Base-by-base conservation (phyloP, 257 asterid genomes). In the Solanum dulcamara region DNA sequence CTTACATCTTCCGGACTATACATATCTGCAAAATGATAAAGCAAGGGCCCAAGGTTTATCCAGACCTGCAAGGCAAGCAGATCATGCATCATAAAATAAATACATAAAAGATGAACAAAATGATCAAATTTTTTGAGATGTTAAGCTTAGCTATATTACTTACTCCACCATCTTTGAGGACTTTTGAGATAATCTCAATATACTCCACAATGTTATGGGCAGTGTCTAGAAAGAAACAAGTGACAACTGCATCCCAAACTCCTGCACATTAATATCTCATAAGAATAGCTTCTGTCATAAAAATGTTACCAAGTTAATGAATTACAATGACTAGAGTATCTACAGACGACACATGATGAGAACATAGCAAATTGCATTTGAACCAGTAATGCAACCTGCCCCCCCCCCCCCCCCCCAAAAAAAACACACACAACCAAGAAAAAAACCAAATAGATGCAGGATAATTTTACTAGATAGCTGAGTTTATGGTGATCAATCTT, bases 181-280 rank as follows among this genome's bases (percentile, higher is more conserved):
- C 88, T 90, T 85, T 93, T 46, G 99, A 95, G 86, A 96, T 92
- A 83, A 90, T 92, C 88, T 96, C 98, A 81, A 96, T 93, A 85
- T 96, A 96, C 89, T 95, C 97, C 80, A 95, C 96, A 86, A 96
- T 89, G 89, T 96, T 96, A 90, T 96, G 99, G n/a, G 98, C 99
- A 53, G 99, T 96, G 86, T 96, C 99, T 81, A 96, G 88, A 89
- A 96, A 96, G 91, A 96, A 96, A 90, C 99, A 96, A 79, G 98
- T 96, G 85, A 94, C 99, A 81, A 96, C 98, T 64, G 97, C 97
- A 93, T 96, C 98, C 99, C 99, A 96, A 85, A 86, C 92, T 86
- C 98, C 99, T 96, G 96, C 88, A 87, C 87, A 88, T 86, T 84
- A 79, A 48, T 48, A 48, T 79, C 83, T 82, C 66, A 80, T 28